These are phyloP conservation scores for Keithomyces neogunnii DNA, from an alignment of 2,329 filamentous ascomycete genomes.

Conservation along the genomic window DNA sequence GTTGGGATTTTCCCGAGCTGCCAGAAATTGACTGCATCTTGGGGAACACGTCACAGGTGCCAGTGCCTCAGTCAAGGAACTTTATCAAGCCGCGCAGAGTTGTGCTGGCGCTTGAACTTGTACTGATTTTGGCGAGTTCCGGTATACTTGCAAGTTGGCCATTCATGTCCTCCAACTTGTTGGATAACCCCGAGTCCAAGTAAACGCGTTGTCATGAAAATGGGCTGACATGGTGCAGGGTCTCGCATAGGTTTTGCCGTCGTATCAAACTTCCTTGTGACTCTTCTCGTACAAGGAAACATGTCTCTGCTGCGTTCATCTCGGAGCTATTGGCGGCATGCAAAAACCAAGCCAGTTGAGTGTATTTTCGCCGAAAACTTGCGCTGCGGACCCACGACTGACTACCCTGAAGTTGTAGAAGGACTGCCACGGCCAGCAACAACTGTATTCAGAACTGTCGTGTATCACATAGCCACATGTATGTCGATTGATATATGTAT, in stretches of 20 bases:
- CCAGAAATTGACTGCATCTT: constrained; percentile 9
- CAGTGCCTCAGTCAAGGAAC: constrained; percentile 8
- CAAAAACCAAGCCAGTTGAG: too few relatives aligned
- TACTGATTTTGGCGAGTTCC: constrained; percentile 10
- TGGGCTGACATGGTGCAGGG: not conserved
- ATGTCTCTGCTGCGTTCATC: not conserved
- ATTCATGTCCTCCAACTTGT: too few relatives aligned
- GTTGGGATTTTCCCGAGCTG: constrained; percentile 8
- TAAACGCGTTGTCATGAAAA: not conserved
- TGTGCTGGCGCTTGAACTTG: constrained; percentile 4
- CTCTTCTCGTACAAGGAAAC: constrained; percentile 8
- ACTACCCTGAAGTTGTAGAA: too few relatives aligned
- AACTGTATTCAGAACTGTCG: too few relatives aligned
- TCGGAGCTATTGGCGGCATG: not conserved
- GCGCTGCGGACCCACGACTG: too few relatives aligned
- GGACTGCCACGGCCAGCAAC: too few relatives aligned
- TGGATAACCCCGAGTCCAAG: too few relatives aligned
- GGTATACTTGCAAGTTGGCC: constrained; percentile 9
- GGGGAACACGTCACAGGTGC: constrained; percentile 7
- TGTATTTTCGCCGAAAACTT: too few relatives aligned
- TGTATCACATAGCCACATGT: too few relatives aligned
- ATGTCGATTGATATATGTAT: too few relatives aligned
- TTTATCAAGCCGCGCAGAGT: constrained; percentile 9
- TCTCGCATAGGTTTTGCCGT: constrained; percentile 9
- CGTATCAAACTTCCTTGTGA: constrained; percentile 10